Conservation (phyloP, 768 basidiomycete genomes). For the Kwoniella europaea region DNA sequence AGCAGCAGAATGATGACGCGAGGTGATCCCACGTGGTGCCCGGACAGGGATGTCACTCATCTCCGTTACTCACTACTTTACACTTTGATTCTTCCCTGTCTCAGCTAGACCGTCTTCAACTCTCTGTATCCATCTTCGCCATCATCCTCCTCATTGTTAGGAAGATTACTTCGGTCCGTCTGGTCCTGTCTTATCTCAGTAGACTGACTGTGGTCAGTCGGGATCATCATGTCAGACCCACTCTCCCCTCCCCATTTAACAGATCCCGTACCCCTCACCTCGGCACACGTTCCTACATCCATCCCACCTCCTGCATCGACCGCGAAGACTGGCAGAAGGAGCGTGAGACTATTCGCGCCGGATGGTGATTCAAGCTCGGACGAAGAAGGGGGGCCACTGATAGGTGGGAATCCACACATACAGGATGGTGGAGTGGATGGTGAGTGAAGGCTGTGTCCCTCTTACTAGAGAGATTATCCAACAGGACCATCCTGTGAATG, state of each 20-base stretch:
- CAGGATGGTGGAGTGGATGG: conserved; percentile 21
- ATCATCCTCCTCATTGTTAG: too few relatives aligned
- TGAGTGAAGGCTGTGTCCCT: conserved; percentile 8
- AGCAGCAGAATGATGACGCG: too few relatives aligned
- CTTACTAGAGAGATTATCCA: too few relatives aligned
- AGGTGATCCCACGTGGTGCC: too few relatives aligned
- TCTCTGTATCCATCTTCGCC: too few relatives aligned
- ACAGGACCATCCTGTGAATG: too few relatives aligned
- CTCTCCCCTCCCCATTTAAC: conserved; percentile 3
- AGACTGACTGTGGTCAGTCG: not conserved
- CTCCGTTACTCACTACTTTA: too few relatives aligned
- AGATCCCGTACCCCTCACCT: conserved; percentile 1
- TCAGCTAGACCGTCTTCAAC: too few relatives aligned
- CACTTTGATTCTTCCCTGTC: too few relatives aligned
- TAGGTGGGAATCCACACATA: not conserved
- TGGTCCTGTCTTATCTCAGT: not conserved
- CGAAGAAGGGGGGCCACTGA: conserved; percentile 21
- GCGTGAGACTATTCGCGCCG: conserved; percentile 27
- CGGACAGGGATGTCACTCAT: too few relatives aligned
- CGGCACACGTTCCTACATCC: not conserved
- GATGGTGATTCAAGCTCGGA: conserved; percentile 36
- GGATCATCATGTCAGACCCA: not conserved
- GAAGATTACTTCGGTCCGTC: not conserved
- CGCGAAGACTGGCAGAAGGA: conserved; percentile 15
- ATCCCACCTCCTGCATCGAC: conserved; percentile 5